Base-by-base conservation (phyloP, 2,329 filamentous ascomycete species). In the Microdochium trichocladiopsis region DNA sequence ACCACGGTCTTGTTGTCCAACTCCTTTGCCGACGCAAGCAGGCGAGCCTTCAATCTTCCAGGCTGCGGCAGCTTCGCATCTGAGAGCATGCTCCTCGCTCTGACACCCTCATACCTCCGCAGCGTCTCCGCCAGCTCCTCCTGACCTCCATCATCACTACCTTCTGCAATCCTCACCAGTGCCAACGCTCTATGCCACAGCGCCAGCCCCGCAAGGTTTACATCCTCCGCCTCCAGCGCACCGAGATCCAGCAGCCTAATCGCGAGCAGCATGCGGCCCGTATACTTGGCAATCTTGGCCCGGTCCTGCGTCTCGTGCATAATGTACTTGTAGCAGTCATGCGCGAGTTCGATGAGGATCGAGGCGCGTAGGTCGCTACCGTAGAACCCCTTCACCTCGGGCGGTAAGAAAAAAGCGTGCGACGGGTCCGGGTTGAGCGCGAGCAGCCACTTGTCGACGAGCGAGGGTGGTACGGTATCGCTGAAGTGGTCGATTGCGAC, bases 321-420 rank as follows among this genome's bases (percentile, higher is more conserved):
- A 45, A 45, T 45, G 41, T 45, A 22, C 41, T 45, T 45, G 41
- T 45, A 45, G 41, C 41, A 45, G 41, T 45, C 41, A 18, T 45
- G 41, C 41, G 41, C 41, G 16, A 45, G 41, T 18, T 45, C 41
- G 21, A 45, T 45, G 4, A 18, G 41, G 41, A 45, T 45, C 18
- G 41, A 45, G 6, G 41, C 41, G 41, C 41, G 41, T 18, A 45
- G 41, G 21, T 45, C 41, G n/a, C 41, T 18, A 8, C 41, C 41
- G 18, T 45, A 45, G 41, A 45, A 45, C 14, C 41, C 41, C 41
- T 45, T 45, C 16, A 45, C 22, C 6, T 22, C 41, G 41, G 41
- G 41, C 18, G 41, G 41, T 3, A 45, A 18, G n/a, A 6, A 9
- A 4, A 22, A 16, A 5, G 14, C 18, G n/a, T 23, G 16, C 14